Evolutionary conservation across 1,284 basidiomycete species (phyloP).

Genomic region (Trichosporon inkin): DNA sequence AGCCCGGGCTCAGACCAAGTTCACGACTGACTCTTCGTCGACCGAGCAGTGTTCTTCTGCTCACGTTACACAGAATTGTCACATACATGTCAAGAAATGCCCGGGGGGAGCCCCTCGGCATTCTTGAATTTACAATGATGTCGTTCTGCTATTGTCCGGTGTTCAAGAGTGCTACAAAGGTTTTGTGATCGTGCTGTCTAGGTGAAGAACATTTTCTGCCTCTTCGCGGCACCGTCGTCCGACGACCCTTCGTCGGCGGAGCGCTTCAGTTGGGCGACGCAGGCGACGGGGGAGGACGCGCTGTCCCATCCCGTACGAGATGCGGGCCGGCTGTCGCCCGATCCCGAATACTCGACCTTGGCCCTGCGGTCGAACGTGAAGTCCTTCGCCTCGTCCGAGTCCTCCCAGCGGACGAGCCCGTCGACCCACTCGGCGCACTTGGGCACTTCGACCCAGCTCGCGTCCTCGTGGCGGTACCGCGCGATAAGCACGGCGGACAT

Average conservation of each 20-base stretch:
- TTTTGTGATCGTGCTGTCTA: background rate
- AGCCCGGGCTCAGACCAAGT: too few species aligned
- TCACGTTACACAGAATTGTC: too few species aligned
- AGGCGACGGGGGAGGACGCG: background rate
- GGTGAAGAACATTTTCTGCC: background rate
- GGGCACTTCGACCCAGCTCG: background rate
- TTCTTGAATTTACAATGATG: too few species aligned
- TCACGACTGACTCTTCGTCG: too few species aligned
- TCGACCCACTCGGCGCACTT: conserved; percentile 5
- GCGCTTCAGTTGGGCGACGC: background rate
- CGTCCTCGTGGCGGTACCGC: conserved; percentile 1
- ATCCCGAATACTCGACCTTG: background rate
- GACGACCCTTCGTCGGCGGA: background rate
- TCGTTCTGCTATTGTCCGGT: background rate
- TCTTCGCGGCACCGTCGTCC: background rate
- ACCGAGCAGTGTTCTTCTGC: too few species aligned
- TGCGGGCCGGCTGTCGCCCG: background rate
- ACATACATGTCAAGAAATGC: too few species aligned
- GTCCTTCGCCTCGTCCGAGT: background rate
- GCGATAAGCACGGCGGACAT: background rate
- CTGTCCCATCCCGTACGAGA: background rate
- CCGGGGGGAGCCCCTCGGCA: too few species aligned
- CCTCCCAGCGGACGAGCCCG: background rate
- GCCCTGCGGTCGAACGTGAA: background rate
- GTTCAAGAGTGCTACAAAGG: background rate